Evolutionary conservation across 2,329 filamentous ascomycete species (phyloP).

Genomic region (Xylaria sp.): DNA sequence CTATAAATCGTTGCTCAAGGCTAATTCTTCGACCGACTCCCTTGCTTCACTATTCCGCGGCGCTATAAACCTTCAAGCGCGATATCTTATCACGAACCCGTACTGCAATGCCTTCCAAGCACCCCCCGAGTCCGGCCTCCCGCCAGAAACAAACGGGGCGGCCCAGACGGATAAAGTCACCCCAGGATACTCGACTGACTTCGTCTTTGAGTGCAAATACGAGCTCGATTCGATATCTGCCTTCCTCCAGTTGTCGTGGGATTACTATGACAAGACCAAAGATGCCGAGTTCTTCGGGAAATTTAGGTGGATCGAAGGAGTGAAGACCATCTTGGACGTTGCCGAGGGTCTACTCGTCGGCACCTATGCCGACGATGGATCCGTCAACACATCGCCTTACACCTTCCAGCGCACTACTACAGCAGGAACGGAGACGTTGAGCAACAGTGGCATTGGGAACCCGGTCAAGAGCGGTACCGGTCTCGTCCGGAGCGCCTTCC

Average conservation of each 20-base stretch:
- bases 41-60: slow-evolving; percentile 74
- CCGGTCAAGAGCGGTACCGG: slow-evolving; percentile 72
- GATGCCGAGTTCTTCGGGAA: slow-evolving; percentile 72
- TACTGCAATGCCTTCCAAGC: slow-evolving; percentile 97
- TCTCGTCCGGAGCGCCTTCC: slow-evolving; percentile 76
- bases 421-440: slow-evolving; percentile 74
- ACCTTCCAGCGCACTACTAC: slow-evolving; percentile 72
- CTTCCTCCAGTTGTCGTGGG: slow-evolving; percentile 73
- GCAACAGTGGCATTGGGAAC: slow-evolving; percentile 71
- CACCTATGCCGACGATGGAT: slow-evolving; percentile 67
- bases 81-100: slow-evolving; percentile 72
- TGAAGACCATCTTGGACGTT: slow-evolving; percentile 63
- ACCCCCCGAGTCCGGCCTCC: slow-evolving; percentile 73
- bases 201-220: slow-evolving; percentile 86
- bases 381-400: slow-evolving; percentile 63
- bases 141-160: slow-evolving; percentile 60
- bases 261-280: slow-evolving; percentile 72
- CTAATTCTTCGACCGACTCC: slow-evolving; percentile 57
- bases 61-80: slow-evolving; percentile 76
- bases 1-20: slow-evolving; percentile 68
- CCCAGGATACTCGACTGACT: slow-evolving; percentile 68
- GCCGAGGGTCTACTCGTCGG: slow-evolving; percentile 58
- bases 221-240: slow-evolving; percentile 81
- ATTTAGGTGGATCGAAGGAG: slow-evolving; percentile 69
- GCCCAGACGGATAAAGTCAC: slow-evolving; percentile 64